phyloP scores from a whole-genome alignment of 2,329 filamentous ascomycete species.

The Pseudogymnoascus sp. region DNA sequence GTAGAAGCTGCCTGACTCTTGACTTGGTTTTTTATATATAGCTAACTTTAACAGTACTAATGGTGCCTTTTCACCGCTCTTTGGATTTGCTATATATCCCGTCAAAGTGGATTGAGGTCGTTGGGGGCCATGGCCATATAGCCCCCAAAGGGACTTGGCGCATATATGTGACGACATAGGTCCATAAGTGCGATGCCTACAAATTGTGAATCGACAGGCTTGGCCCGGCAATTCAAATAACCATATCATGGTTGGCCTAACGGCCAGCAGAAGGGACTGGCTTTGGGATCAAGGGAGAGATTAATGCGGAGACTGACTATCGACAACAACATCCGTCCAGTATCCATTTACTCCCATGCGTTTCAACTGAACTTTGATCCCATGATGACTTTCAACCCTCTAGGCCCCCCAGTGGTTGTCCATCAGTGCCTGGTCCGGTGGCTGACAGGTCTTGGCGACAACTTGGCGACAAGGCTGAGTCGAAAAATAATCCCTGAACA shows the following conservation, averaged over 20 bases:
- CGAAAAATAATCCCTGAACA: not conserved
- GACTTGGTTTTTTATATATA: conserved; percentile 10
- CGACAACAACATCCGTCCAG: conserved; percentile 11
- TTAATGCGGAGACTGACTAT: conserved; percentile 15
- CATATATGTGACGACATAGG: conserved; percentile 13
- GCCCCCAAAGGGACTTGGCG: conserved; percentile 12
- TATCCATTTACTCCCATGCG: not conserved
- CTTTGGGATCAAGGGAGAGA: conserved; percentile 16
- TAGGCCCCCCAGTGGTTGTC: not conserved
- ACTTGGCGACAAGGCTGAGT: not conserved
- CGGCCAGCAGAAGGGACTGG: conserved; percentile 12
- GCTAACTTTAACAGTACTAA: conserved; percentile 16
- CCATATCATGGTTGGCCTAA: conserved; percentile 17
- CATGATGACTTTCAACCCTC: not conserved
- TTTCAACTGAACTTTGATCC: not conserved
- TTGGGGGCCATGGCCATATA: not conserved
- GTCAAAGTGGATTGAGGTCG: conserved; percentile 14
- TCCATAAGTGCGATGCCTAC: conserved; percentile 10
- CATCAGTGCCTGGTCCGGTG: not conserved
- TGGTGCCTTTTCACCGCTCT: conserved; percentile 13
- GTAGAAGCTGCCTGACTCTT: conserved; percentile 9
- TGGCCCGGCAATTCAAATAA: conserved; percentile 16
- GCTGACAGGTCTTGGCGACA: not conserved
- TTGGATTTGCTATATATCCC: conserved; percentile 11
- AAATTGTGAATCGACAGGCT: conserved; percentile 12